Evolutionary conservation across 1,284 basidiomycete genomes (phyloP).

Genomic region (Leccinum subfulvum): DNA sequence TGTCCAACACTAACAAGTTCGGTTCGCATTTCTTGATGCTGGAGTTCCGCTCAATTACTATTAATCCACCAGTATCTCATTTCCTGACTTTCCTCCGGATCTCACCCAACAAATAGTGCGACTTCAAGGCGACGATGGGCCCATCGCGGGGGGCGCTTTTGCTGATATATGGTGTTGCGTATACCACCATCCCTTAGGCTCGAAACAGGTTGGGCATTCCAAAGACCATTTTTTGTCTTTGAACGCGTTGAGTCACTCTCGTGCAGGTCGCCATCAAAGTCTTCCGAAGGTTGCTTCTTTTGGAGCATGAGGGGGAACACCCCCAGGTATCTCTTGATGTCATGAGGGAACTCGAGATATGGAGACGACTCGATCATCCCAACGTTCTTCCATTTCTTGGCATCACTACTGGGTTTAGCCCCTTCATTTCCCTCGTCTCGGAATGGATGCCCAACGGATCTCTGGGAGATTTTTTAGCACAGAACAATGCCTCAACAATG

Average conservation of each 20-base stretch:
- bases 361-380: slow-evolving; percentile 22
- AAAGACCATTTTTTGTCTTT: neutral
- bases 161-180: slow-evolving; percentile 18
- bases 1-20: slow-evolving; percentile 10
- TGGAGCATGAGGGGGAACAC: neutral
- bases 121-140: neutral
- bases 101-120: slow-evolving; percentile 16
- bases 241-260: neutral
- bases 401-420: slow-evolving; percentile 17
- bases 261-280: slow-evolving; percentile 25
- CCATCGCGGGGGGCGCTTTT: slow-evolving; percentile 10
- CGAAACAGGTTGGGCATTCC: neutral
- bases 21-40: neutral
- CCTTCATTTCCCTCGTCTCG: slow-evolving; percentile 18
- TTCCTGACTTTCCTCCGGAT: slow-evolving; percentile 16
- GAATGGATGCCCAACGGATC: slow-evolving; percentile 23
- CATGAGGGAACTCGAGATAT: slow-evolving; percentile 22
- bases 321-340: slow-evolving; percentile 4
- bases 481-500: slow-evolving; percentile 7
- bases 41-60: neutral
- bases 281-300: slow-evolving; percentile 8
- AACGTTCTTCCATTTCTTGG: slow-evolving; percentile 25
- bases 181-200: slow-evolving; percentile 1
- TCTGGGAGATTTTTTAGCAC: slow-evolving; percentile 10
- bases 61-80: slow-evolving; percentile 10